Conservation (phyloP, 108 stramenopile species). For the Discostella stelligeroides region DNA sequence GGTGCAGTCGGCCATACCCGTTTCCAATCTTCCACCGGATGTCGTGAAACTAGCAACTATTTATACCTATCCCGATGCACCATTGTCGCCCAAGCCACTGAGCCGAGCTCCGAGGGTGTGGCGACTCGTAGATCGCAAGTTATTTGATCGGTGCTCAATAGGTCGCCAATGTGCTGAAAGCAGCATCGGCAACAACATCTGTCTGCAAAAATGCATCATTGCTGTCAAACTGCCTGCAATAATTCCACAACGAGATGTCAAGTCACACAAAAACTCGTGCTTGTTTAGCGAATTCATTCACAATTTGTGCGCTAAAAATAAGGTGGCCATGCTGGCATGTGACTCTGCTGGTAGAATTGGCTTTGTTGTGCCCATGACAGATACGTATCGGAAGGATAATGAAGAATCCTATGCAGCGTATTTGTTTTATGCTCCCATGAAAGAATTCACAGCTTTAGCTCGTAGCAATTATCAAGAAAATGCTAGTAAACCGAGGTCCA, state of each 20-base stretch:
- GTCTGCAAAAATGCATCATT: constrained; percentile 53
- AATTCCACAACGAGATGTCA: constrained; percentile 35
- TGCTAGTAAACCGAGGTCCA: too few relatives aligned
- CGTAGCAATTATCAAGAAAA: constrained; percentile 58
- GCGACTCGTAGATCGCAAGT: constrained; percentile 18
- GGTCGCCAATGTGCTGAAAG: neutral
- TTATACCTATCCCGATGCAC: constrained; percentile 76
- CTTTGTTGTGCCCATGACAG: constrained; percentile 53
- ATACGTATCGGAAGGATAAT: neutral
- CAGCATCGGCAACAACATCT: neutral
- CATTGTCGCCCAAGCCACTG: constrained; percentile 59
- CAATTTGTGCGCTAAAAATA: constrained; percentile 31
- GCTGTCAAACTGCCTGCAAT: constrained; percentile 60
- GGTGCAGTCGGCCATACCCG: constrained; percentile 23
- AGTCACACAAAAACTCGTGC: constrained; percentile 52
- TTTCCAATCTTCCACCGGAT: constrained; percentile 1
- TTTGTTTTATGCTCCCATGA: constrained; percentile 36
- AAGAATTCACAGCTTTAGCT: constrained; percentile 29
- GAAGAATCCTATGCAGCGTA: constrained; percentile 24
- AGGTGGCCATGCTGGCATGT: constrained; percentile 62
- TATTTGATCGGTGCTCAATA: constrained; percentile 53
- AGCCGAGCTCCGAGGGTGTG: constrained; percentile 48
- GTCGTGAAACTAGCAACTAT: constrained; percentile 39
- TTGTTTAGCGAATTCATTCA: constrained; percentile 58
- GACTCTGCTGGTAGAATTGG: constrained; percentile 73